phyloP scores from a whole-genome alignment of 1,139 yeast genomes.

The Debaryomycetaceae sp. region DNA sequence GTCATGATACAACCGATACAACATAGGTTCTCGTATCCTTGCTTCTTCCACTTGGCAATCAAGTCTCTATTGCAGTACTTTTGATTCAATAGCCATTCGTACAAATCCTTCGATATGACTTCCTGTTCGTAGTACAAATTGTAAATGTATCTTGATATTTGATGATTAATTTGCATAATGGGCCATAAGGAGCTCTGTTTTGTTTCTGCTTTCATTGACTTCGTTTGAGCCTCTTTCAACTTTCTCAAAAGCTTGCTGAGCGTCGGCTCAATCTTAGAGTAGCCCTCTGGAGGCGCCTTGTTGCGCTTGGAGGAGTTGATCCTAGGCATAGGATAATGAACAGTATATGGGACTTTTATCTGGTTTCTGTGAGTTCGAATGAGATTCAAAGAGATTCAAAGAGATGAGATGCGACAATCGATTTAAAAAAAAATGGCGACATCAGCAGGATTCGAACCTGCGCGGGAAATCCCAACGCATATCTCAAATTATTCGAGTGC shows the following conservation, averaged over 20 bases:
- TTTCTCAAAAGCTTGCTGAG: constrained; percentile 58
- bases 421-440: constrained; percentile 47
- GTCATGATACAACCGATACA: constrained; percentile 76
- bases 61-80: constrained; percentile 65
- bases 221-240: constrained; percentile 55
- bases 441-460: constrained; percentile 90
- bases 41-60: constrained; percentile 89
- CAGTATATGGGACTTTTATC: not conserved
- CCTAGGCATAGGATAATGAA: constrained; percentile 31
- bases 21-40: constrained; percentile 84
- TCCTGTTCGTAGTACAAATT: constrained; percentile 69
- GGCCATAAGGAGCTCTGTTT: constrained; percentile 69
- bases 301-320: constrained; percentile 38
- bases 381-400: not conserved
- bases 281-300: constrained; percentile 71
- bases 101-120: constrained; percentile 64
- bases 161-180: constrained; percentile 66
- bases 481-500: constrained; percentile 62
- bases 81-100: constrained; percentile 71
- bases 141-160: constrained; percentile 72
- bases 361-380: not conserved
- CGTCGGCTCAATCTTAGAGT: constrained; percentile 65
- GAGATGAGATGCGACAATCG: not conserved
- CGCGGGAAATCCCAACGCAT: constrained; percentile 83
- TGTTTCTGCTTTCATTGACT: constrained; percentile 22